Base-by-base conservation (phyloP, 129 eudicot genomes). In the Flaveria trinervia region DNA sequence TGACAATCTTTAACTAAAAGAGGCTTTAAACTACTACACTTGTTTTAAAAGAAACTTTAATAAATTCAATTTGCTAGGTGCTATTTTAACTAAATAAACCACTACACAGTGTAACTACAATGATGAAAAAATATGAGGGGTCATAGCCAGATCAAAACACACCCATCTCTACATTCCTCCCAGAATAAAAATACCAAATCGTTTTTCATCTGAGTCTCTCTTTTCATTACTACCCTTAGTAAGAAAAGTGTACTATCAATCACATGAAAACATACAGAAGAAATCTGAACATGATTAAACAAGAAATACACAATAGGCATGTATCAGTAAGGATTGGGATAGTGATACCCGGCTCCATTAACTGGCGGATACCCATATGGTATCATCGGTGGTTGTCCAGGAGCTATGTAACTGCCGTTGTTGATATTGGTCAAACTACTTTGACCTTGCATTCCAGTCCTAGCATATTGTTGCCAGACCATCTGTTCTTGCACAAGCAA, bases 401-500 rank as follows among this genome's bases (percentile, higher is more conserved):
- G 90, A 55, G 89, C 79, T 66, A 87, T 79, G 48, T 79, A 79
- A 17, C 83, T 72, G 8, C 83, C 83, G 4, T 64, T 64, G 30
- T 56, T 80, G 43, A 73, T 45, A 33, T 56, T 80, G 70, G 80
- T 66, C 74, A 80, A 45, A 80, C 80, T 80, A 74, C 62, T 48
- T 74, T 80, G 80, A 74, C 80, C 80, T 68, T 66, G 80, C 80
- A 74, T 74, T 66, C 75, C 80, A 43, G 56, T 46, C 25, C 69
- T 80, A 44, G 70, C 75, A 56, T 80, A 80, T 16, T 74, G 75
- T 65, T 92, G 92, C 92, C 96, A 86, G 15, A 88, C 86, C 79
- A 83, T 52, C 83, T 92, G 96, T 75, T 92, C 98, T 80, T 89
- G 93, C 74, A 84, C 86, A 59, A 92, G 85, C 60, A 92, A 79